A percentile compares a stretch with the other conserved stretches of the same genome.
Evolutionary conservation across 2,329 filamentous ascomycete genomes (phyloP).

Genomic region (Colletotrichum tanaceti): DNA sequence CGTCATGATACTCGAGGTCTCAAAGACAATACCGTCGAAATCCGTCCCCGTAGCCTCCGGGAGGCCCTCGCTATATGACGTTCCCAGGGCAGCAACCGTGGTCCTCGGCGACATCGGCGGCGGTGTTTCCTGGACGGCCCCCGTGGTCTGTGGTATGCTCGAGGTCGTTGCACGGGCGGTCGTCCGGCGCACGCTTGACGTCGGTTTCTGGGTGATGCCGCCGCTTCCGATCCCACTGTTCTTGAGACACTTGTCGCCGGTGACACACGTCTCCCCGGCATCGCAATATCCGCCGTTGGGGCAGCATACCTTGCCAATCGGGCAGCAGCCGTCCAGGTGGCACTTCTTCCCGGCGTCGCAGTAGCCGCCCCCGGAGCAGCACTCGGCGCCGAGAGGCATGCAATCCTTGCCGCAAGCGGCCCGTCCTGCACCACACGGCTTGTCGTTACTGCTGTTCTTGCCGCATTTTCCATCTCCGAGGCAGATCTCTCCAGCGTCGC

Average conservation of each 20-base stretch:
- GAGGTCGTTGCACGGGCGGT: background rate
- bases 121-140: background rate
- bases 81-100: background rate
- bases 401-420: background rate
- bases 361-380: background rate
- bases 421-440: background rate
- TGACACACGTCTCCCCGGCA: constrained; percentile 33
- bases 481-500: background rate
- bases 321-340: constrained; percentile 42
- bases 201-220: background rate
- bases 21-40: background rate
- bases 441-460: no score
- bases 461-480: background rate
- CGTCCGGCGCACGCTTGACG: background rate
- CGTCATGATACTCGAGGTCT: background rate
- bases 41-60: background rate
- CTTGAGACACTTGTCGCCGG: constrained; percentile 10
- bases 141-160: background rate
- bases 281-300: constrained; percentile 11
- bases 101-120: no score
- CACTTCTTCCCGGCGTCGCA: constrained; percentile 29
- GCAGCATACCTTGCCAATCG: background rate
- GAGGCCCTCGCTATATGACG: background rate
- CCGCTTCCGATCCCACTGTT: background rate
- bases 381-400: background rate